A percentile compares a stretch with the other conserved stretches of the same genome.
phyloP scores from a whole-genome alignment of 1,284 basidiomycete species.

The Tremellales sp. region DNA sequence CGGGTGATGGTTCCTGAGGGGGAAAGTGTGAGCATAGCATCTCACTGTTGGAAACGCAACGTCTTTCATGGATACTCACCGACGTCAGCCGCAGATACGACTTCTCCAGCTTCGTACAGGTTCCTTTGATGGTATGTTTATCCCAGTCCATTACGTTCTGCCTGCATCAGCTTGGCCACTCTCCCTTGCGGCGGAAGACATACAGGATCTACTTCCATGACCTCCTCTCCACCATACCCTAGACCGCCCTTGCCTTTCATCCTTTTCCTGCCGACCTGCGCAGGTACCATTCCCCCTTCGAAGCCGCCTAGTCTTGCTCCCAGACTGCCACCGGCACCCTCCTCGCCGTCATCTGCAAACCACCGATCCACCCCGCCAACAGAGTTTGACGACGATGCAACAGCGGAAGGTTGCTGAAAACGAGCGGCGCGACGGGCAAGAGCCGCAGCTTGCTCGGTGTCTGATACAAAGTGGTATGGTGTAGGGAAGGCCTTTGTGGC shows the following conservation, averaged over 20 bases:
- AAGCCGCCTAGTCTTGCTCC: constrained; percentile 7
- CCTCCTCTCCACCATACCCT: constrained; percentile 33
- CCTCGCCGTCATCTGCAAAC: constrained; percentile 24
- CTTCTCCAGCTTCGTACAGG: constrained; percentile 84
- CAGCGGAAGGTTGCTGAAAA: constrained; percentile 27
- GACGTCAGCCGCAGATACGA: constrained; percentile 92
- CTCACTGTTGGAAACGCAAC: background rate
- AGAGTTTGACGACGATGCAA: background rate
- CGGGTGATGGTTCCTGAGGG: constrained; percentile 82
- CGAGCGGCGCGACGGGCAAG: constrained; percentile 38
- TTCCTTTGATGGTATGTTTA: constrained; percentile 89
- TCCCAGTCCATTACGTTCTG: constrained; percentile 98
- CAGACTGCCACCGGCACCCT: constrained; percentile 3
- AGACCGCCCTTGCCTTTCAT: constrained; percentile 35
- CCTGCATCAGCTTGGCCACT: background rate
- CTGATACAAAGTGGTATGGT: constrained; percentile 28
- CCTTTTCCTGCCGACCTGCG: constrained; percentile 36
- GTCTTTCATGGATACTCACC: constrained; percentile 54
- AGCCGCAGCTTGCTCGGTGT: constrained; percentile 35
- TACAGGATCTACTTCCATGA: constrained; percentile 50
- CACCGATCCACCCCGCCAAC: constrained; percentile 18
- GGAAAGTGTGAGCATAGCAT: background rate
- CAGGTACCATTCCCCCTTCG: constrained; percentile 17
- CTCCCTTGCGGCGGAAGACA: constrained; percentile 17
- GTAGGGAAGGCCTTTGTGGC: constrained; percentile 23